Percentiles rank a stretch among this genome's conserved stretches.
phyloP scores from a whole-genome alignment of 2,329 filamentous ascomycete species.

The Ophiostoma ulmi region DNA sequence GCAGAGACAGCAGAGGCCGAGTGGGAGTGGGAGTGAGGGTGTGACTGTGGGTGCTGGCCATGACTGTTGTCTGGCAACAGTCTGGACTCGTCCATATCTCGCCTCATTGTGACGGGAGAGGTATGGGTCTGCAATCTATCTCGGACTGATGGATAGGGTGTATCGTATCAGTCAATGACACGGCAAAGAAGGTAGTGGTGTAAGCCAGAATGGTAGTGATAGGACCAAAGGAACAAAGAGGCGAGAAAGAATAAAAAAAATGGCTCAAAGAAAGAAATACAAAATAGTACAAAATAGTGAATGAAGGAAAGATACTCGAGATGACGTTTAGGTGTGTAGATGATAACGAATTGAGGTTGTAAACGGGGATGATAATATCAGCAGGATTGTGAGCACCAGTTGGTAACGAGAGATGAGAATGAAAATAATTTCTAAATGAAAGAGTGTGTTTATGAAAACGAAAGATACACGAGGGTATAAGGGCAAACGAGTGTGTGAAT shows the following conservation, averaged over 20 bases:
- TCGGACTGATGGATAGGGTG: not conserved
- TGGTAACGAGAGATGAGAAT: not conserved
- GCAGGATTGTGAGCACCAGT: not conserved
- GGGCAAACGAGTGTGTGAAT: constrained; percentile 2
- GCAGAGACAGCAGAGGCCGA: not conserved
- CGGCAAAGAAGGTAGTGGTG: not conserved
- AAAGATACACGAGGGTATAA: not conserved
- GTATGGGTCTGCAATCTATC: constrained; percentile 1
- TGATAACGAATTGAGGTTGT: not conserved
- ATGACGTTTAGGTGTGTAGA: not conserved
- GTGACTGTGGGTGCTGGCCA: not conserved
- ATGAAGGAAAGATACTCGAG: not conserved
- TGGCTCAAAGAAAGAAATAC: not conserved
- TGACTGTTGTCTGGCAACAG: not conserved
- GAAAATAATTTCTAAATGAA: not conserved
- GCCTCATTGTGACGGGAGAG: not conserved
- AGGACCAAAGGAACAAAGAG: not conserved
- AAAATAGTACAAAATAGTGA: not conserved
- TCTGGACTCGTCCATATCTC: not conserved
- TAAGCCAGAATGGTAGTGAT: not conserved
- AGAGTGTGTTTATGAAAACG: not conserved
- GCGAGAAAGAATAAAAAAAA: not conserved
- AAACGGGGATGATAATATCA: not conserved
- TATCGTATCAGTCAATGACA: not conserved
- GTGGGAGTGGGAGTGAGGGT: not conserved